Conservation (phyloP, 352 stramenopile species). For the Pythium dissotocum region DNA sequence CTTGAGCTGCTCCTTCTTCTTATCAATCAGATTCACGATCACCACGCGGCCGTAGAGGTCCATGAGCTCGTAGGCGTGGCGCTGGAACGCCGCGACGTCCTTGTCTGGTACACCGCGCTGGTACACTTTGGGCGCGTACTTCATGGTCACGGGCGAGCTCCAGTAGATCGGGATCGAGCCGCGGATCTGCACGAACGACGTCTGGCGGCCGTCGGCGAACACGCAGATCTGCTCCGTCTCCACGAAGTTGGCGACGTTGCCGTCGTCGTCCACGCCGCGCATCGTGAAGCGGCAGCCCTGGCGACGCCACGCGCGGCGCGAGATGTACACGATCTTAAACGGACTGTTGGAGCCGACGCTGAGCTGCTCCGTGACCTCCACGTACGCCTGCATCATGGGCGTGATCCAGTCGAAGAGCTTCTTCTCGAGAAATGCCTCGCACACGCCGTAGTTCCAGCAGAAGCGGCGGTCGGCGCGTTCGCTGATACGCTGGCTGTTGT, state of each 20-base stretch:
- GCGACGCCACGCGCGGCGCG: slow-evolving; percentile 65
- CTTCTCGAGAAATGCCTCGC: slow-evolving; percentile 47
- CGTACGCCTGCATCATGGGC: slow-evolving; percentile 57
- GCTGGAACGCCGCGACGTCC: slow-evolving; percentile 58
- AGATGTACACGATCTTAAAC: slow-evolving; percentile 71
- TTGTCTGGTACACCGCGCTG: slow-evolving; percentile 55
- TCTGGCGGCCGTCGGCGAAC: slow-evolving; percentile 55
- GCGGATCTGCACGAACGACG: slow-evolving; percentile 92
- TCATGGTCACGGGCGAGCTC: slow-evolving; percentile 82
- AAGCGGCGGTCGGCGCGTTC: slow-evolving; percentile 82
- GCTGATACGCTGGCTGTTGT: slow-evolving; percentile 37
- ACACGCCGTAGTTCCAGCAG: slow-evolving; percentile 91
- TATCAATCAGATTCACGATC: slow-evolving; percentile 94
- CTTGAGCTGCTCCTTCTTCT: slow-evolving; percentile 85
- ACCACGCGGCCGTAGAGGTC: slow-evolving; percentile 62
- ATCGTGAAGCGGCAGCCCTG: slow-evolving; percentile 91
- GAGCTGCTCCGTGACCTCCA: slow-evolving; percentile 60
- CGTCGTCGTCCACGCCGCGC: slow-evolving; percentile 87
- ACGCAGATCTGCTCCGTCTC: slow-evolving; percentile 93
- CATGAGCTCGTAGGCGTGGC: slow-evolving; percentile 64
- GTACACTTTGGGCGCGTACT: slow-evolving; percentile 87
- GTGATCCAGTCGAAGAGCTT: slow-evolving; percentile 60
- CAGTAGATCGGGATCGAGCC: slow-evolving; percentile 96
- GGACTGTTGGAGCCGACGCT: slow-evolving; percentile 39
- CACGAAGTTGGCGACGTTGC: slow-evolving; percentile 91